Evolutionary conservation across 345 rosid genomes (phyloP), one percentile per base, ranked within the genome.

Genomic region (Arabis hirsuta): DNA sequence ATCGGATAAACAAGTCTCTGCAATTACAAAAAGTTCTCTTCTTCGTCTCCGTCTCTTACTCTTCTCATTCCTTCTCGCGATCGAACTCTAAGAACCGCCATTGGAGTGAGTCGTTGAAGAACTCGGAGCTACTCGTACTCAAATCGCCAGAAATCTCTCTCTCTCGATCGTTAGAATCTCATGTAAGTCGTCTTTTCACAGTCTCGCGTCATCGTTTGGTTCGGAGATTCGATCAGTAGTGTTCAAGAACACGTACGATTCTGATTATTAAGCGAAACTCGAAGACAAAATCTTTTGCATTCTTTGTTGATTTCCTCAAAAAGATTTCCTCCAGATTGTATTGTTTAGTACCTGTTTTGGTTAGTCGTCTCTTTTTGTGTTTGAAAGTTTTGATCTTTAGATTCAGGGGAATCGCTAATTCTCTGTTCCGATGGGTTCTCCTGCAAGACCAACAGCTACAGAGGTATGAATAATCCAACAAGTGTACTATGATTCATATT

Each of bases 21-120:
- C 48, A 45, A 45, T 45, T 45, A 6, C 7, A 44, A 24, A 7
- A 7, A 24, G 12, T 24, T 27, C 9, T 43, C 39, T 46, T 55
- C 66, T 9, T 34, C 7, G 22, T 36, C 14, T 48, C 16, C 26
- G 62, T 29, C 66, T 62, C 69, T 57, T 42, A 9, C 26, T 16
- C 48, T 36, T 32, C 36, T 32, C 36, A 7, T 9, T 36, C 41
- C 41, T 36, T 9, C 11, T 36, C 65, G 55, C 72, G 84, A 76
- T 82, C 78, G 81, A 86, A 81, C 84, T 85, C 87, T 81, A 82
- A 79, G 51, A 66, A 73, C n/a, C 73, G 70, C 78, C 77, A 52
- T 60, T 50, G 55, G 8, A 46, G 22, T 13, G 11, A 7, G 26
- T 36, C 3, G 46, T 65, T 61, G 29, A 12, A 41, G 29, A 22